phyloP scores from a whole-genome alignment of 192 early-diverging fungal species.

The Phlyctochytrium planicorne region DNA sequence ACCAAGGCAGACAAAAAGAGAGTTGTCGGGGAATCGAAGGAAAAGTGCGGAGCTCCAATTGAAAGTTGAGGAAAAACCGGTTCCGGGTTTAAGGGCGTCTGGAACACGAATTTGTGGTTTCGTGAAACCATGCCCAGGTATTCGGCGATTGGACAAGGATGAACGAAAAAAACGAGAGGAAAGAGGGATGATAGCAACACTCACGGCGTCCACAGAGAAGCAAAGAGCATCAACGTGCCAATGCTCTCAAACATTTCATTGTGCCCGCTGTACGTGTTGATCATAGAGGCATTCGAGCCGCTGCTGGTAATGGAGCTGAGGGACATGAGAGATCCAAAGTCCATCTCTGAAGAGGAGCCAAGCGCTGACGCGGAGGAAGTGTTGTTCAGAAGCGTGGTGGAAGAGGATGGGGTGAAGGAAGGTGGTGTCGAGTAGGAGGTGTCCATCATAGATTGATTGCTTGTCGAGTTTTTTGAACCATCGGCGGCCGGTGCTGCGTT shows the following conservation, averaged over 20 bases:
- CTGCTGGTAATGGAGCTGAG: background rate
- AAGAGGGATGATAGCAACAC: background rate
- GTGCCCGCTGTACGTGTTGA: background rate
- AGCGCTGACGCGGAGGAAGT: background rate
- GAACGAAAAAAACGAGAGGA: background rate
- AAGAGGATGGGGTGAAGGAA: background rate
- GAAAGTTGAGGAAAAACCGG: no score
- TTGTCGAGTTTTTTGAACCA: no score
- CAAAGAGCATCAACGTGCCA: conserved; percentile 15
- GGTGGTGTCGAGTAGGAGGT: background rate
- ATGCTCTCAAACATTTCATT: conserved; percentile 4
- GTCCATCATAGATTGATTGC: no score
- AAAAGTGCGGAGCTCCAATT: no score
- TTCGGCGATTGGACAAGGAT: no score
- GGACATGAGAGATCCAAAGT: background rate
- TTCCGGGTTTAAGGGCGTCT: no score
- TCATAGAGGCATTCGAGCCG: background rate
- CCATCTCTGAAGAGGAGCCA: background rate
- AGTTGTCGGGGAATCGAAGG: no score
- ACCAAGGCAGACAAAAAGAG: no score
- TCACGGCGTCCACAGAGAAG: conserved; percentile 21
- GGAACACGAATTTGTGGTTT: no score
- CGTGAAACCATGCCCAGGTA: no score
- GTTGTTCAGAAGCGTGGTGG: background rate
- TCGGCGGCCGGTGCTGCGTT: background rate